Evolutionary conservation across 768 basidiomycete species (phyloP), one percentile per base, ranked within the genome.

Genomic region (Serendipita sp.): DNA sequence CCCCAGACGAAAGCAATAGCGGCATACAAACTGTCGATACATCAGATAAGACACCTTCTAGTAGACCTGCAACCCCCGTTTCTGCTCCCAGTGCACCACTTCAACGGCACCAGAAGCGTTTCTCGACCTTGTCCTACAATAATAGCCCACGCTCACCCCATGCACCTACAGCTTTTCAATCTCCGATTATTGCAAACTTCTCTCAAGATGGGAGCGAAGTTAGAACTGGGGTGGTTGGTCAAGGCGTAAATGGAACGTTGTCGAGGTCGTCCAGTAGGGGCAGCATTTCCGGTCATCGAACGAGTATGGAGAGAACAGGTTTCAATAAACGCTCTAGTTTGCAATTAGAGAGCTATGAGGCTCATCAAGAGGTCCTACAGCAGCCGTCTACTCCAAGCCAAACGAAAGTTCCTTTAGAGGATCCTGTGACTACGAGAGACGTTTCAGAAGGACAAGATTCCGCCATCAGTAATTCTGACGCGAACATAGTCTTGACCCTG

Each of bases 401-500:
- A 40, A 40, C 40, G 13, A 13, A 40, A 40, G 40, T 13, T 6
- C 13, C 40, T 40, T 40, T 13, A 40, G 40, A 40, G 6, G 13
- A 40, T 6, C 40, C 13, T 40, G 40, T 40, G 5, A 40, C 40
- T 13, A 40, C 6, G 6, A 40, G 6, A 6, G 40, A 40, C 5
- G 13, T 6, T 40, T 5, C 13, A 5, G 40, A 40, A 40, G 40
- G 0, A 5, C 40, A 40, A 60, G 55, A 60, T 27, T 27, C 55
- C 16, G 34, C 8, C 27, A 29, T 11, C 55, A 29, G n/a, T 27
- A 37, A 10, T 36, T 33, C 55, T 10, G n/a, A 34, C n/a, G 18
- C 55, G 1, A 37, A 36, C 31, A 29, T 34, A 29, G 66, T 64
- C 1, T 40, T 81, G 63, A 91, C 88, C 0, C 71, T 89, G 63